phyloP scores from a whole-genome alignment of 75 land plant genomes.

The Pinus tabuliformis region DNA sequence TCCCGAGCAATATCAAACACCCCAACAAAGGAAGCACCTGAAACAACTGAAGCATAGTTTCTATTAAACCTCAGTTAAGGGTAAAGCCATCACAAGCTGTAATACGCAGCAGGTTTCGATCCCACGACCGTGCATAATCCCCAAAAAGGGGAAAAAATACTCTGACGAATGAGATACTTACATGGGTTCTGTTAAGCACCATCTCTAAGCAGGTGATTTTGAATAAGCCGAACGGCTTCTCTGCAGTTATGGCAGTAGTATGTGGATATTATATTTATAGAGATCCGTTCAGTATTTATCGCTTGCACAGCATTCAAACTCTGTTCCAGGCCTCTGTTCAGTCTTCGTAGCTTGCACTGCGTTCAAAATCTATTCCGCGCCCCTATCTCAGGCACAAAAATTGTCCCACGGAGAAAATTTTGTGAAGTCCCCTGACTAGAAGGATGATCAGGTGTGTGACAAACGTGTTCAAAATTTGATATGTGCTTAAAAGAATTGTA shows the following conservation, averaged over 20 bases:
- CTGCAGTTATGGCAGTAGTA: background rate
- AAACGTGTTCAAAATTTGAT: too few relatives aligned
- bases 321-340: background rate
- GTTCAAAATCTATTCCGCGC: too few relatives aligned
- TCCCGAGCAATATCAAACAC: background rate
- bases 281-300: background rate
- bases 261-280: background rate
- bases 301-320: background rate
- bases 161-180: background rate
- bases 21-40: constrained; percentile 3
- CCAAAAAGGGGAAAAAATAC: background rate
- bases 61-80: too few relatives aligned
- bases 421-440: too few relatives aligned
- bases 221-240: background rate
- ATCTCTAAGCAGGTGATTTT: background rate
- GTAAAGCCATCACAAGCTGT: background rate
- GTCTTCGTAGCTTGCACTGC: background rate
- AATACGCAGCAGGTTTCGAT: background rate
- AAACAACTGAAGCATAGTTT: background rate
- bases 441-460: too few relatives aligned
- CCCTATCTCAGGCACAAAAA: too few relatives aligned
- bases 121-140: background rate
- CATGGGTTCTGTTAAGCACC: background rate
- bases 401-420: too few relatives aligned
- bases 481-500: too few relatives aligned